phyloP scores from a whole-genome alignment of 768 basidiomycete genomes.

The Mycena vitilis region DNA sequence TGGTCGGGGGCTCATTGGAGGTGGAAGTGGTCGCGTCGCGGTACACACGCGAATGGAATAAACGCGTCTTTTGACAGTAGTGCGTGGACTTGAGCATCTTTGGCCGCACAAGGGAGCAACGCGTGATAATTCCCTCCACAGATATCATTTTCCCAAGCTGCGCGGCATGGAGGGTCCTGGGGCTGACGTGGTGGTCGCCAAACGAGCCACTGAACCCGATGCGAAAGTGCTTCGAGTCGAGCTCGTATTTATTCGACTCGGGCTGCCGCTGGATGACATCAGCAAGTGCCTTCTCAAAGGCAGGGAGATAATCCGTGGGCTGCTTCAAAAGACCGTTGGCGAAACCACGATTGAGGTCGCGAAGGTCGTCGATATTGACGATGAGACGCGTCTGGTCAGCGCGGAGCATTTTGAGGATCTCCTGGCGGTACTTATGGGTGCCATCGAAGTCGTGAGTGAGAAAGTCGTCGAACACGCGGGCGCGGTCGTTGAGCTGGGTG shows the following conservation, averaged over 20 bases:
- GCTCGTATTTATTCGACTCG: conserved; percentile 84
- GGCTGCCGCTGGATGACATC: conserved; percentile 80
- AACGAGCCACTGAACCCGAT: conserved; percentile 96
- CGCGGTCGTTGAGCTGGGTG: conserved; percentile 78
- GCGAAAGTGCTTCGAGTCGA: conserved; percentile 83
- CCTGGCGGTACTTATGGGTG: conserved; percentile 80
- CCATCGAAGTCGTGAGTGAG: conserved; percentile 68
- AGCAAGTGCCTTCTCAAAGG: conserved; percentile 87
- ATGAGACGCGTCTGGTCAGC: conserved; percentile 88
- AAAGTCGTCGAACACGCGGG: conserved; percentile 87
- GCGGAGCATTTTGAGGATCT: conserved; percentile 85
- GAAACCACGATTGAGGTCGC: conserved; percentile 90
- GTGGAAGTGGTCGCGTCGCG: conserved; percentile 92
- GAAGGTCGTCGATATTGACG: conserved; percentile 95
- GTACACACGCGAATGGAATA: conserved; percentile 90
- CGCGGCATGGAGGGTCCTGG: conserved; percentile 86
- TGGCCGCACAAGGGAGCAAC: conserved; percentile 97
- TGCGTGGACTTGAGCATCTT: conserved; percentile 99
- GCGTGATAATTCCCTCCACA: conserved; percentile 96
- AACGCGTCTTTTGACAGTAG: conserved; percentile 88
- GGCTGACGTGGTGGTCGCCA: conserved; percentile 98
- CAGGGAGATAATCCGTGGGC: conserved; percentile 87
- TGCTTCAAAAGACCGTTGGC: conserved; percentile 91
- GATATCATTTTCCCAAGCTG: conserved; percentile 98
- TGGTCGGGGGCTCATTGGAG: conserved; percentile 86